These are phyloP conservation scores for Candida anglica DNA, from an alignment of 805 yeast species.

Conservation along the genomic window DNA sequence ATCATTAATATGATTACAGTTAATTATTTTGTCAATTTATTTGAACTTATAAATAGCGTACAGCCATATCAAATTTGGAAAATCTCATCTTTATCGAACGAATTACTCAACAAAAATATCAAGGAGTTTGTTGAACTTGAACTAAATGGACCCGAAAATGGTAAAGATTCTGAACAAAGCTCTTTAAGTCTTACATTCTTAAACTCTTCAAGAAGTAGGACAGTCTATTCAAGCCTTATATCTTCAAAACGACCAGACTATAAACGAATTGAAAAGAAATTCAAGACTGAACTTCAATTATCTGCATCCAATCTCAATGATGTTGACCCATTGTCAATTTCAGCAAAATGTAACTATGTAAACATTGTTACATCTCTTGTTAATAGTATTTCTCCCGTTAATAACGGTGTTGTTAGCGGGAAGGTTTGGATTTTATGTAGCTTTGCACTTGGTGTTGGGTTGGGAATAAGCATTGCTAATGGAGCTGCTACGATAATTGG, in stretches of 20 bases:
- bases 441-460: slow-evolving; percentile 34
- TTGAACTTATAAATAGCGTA: slow-evolving; percentile 28
- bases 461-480: slow-evolving; percentile 27
- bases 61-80: slow-evolving; percentile 40
- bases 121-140: slow-evolving; percentile 23
- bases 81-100: slow-evolving; percentile 26
- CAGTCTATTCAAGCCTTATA: slow-evolving; percentile 20
- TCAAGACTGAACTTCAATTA: slow-evolving; percentile 24
- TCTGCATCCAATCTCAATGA: slow-evolving; percentile 15
- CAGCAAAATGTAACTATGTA: slow-evolving; percentile 20
- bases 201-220: slow-evolving; percentile 5
- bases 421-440: slow-evolving; percentile 25
- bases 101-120: slow-evolving; percentile 19
- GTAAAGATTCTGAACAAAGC: background rate
- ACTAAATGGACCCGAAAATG: slow-evolving; percentile 2
- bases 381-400: background rate
- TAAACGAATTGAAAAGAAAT: slow-evolving; percentile 22
- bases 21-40: slow-evolving; percentile 36
- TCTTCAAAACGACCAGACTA: slow-evolving; percentile 21
- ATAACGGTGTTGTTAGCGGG: slow-evolving; percentile 2
- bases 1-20: slow-evolving; percentile 36
- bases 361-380: slow-evolving; percentile 11
- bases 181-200: background rate
- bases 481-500: slow-evolving; percentile 18
- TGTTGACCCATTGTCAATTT: slow-evolving; percentile 27